A percentile compares a stretch with the other conserved stretches of the same genome.
Evolutionary conservation across 192 early-diverging fungal species (phyloP).

Genomic region (Umbelopsis sp.): DNA sequence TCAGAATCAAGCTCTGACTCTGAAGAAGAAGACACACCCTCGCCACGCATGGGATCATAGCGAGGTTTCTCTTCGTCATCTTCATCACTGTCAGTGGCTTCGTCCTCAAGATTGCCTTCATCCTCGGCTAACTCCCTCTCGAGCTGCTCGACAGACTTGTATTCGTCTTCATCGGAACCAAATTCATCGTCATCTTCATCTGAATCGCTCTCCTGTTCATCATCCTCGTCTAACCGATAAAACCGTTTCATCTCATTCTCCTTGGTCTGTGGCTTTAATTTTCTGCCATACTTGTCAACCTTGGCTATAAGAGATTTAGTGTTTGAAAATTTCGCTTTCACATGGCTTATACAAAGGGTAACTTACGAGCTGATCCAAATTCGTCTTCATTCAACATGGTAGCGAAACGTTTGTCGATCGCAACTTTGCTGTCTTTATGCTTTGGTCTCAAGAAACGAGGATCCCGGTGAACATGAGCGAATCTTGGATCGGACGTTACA

Average conservation of each 20-base stretch:
- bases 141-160: conserved; percentile 35
- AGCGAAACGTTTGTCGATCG: conserved; percentile 87
- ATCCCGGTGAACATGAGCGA: conserved; percentile 78
- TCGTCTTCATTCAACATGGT: conserved; percentile 77
- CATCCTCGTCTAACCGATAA: conserved; percentile 72
- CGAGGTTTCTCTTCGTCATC: conserved; percentile 5
- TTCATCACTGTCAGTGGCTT: conserved; percentile 35
- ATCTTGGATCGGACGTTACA: conserved; percentile 70
- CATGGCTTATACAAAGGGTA: neutral
- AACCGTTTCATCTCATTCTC: conserved; percentile 72
- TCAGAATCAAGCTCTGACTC: conserved; percentile 59
- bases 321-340: neutral
- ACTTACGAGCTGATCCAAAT: conserved; percentile 58
- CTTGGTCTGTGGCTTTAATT: conserved; percentile 43
- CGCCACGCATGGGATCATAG: conserved; percentile 81
- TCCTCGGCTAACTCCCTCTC: conserved; percentile 45
- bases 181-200: conserved; percentile 37
- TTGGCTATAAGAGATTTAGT: conserved; percentile 51
- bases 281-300: conserved; percentile 80
- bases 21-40: conserved; percentile 66
- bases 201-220: conserved; percentile 26
- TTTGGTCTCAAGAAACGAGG: conserved; percentile 76
- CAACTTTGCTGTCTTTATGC: conserved; percentile 82
- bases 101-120: conserved; percentile 40
- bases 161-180: conserved; percentile 40